Percentiles rank a stretch among this genome's conserved stretches.
phyloP scores from a whole-genome alignment of 2,329 filamentous ascomycete species.

The Monosporascus cannonballus region DNA sequence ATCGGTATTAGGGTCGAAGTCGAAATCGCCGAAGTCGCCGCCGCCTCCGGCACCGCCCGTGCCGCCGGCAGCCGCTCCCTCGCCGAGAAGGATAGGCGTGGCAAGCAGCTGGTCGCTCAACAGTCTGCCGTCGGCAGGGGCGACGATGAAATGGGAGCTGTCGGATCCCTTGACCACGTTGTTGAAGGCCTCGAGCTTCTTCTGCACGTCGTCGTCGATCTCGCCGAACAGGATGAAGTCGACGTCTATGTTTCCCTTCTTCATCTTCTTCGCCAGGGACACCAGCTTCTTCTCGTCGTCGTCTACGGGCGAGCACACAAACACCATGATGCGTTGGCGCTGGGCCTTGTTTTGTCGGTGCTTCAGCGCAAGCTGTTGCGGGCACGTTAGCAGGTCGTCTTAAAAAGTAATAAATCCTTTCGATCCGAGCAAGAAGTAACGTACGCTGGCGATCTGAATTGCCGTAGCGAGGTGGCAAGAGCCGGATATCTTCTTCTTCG shows the following conservation, averaged over 20 bases:
- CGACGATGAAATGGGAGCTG: conserved; percentile 83
- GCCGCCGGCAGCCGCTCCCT: conserved; percentile 55
- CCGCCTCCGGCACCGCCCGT: conserved; percentile 52
- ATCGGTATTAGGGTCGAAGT: conserved; percentile 85
- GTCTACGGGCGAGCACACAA: conserved; percentile 86
- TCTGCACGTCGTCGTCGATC: conserved; percentile 77
- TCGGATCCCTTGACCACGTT: conserved; percentile 87
- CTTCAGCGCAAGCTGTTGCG: conserved; percentile 77
- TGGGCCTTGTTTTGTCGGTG: conserved; percentile 98
- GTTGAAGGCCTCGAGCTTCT: conserved; percentile 92
- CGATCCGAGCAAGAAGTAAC: conserved; percentile 26
- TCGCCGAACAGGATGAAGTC: conserved; percentile 96
- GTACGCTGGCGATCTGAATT: conserved; percentile 89
- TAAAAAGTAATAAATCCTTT: not conserved
- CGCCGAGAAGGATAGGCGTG: conserved; percentile 83
- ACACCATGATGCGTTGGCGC: conserved; percentile 92
- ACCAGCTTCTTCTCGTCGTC: conserved; percentile 86
- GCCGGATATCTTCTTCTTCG: conserved; percentile 84
- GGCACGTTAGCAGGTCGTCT: no score
- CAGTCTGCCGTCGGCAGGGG: conserved; percentile 84
- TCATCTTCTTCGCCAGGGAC: conserved; percentile 94
- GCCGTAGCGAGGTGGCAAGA: conserved; percentile 83
- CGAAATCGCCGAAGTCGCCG: conserved; percentile 70
- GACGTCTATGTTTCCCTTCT: conserved; percentile 91
- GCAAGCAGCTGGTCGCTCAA: conserved; percentile 88